A percentile compares a stretch with the other conserved stretches of the same genome.
Evolutionary conservation across 78 protist genomes (phyloP).

Genomic region (Dictyostelium brefeldianum): DNA sequence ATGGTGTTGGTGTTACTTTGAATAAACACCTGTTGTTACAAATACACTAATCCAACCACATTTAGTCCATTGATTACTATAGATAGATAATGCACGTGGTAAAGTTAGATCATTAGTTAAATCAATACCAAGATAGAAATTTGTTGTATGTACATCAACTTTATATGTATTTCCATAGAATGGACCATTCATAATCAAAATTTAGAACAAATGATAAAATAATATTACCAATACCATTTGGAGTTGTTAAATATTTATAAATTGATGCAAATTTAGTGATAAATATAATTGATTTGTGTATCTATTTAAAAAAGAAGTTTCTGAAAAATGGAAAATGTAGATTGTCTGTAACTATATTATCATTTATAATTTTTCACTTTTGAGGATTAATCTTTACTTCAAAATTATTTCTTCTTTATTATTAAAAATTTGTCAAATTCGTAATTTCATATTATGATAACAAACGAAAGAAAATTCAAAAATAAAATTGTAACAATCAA

Average conservation of each 20-base stretch:
- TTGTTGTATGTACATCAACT: neutral
- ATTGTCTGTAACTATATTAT: too few relatives aligned
- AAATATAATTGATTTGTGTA: neutral
- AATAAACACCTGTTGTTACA: neutral
- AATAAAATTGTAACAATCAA: too few relatives aligned
- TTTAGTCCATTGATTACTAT: neutral
- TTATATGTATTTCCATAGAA: too few relatives aligned
- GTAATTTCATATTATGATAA: too few relatives aligned
- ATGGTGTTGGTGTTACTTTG: neutral
- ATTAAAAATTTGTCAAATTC: too few relatives aligned
- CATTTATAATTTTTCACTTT: too few relatives aligned
- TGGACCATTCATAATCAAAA: too few relatives aligned
- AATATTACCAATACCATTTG: neutral
- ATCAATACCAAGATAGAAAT: slow-evolving; percentile 2
- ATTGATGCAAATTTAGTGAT: neutral
- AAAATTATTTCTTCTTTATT: too few relatives aligned
- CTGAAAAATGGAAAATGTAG: neutral
- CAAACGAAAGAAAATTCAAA: too few relatives aligned
- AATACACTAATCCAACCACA: neutral
- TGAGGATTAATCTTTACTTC: too few relatives aligned
- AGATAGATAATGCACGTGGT: neutral
- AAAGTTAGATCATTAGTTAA: neutral
- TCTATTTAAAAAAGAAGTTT: neutral
- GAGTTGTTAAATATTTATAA: neutral
- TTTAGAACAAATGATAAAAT: neutral